A percentile compares a stretch with the other conserved stretches of the same genome.
phyloP scores from a whole-genome alignment of 1,284 basidiomycete genomes.

The Rhodotorula mucilaginosa region DNA sequence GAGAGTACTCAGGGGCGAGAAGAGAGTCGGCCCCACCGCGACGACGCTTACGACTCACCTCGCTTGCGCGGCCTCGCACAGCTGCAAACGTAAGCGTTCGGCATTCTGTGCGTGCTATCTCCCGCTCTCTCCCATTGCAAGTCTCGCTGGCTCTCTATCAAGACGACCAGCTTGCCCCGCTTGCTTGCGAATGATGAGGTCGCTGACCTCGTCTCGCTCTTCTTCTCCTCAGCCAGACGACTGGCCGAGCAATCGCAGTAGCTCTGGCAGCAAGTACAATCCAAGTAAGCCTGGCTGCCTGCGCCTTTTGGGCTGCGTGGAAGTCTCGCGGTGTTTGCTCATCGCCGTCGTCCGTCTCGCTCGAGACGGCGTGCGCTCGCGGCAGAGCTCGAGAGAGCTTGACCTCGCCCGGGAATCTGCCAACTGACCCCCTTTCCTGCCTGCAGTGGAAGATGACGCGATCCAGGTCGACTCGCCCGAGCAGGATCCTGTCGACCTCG shows the following conservation, averaged over 20 bases:
- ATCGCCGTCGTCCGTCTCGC: too few species aligned
- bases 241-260: not conserved
- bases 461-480: conserved; percentile 44
- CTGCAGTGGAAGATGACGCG: conserved; percentile 33
- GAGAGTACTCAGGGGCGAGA: too few species aligned
- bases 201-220: not conserved
- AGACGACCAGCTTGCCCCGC: not conserved
- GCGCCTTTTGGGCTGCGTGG: not conserved
- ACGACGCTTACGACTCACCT: too few species aligned
- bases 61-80: too few species aligned
- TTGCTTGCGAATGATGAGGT: not conserved
- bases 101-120: too few species aligned
- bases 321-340: too few species aligned
- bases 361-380: not conserved
- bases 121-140: too few species aligned
- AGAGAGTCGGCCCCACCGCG: too few species aligned
- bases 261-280: not conserved
- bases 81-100: too few species aligned
- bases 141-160: too few species aligned
- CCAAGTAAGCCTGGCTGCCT: not conserved
- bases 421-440: not conserved
- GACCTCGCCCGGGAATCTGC: not conserved
- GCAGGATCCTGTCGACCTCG: conserved; percentile 42
- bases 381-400: too few species aligned
- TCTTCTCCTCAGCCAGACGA: not conserved